Evolutionary conservation across 2,329 filamentous ascomycete genomes (phyloP).

Genomic region (Diaporthe caulivora): DNA sequence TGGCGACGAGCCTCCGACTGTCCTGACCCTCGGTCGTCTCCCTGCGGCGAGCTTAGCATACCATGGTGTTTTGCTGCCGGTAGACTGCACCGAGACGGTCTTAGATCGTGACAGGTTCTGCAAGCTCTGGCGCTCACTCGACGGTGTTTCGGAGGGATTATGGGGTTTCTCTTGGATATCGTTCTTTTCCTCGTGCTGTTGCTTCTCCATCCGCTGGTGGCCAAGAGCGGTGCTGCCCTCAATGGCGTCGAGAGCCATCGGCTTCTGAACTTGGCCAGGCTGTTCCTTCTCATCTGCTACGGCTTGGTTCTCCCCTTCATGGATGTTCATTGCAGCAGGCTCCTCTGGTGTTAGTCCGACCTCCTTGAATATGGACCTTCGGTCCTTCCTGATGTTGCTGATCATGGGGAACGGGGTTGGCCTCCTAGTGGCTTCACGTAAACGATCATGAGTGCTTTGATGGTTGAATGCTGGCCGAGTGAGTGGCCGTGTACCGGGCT

Average conservation of each 20-base stretch:
- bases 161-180: not conserved
- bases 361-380: constrained; percentile 66
- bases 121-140: not conserved
- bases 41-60: constrained; percentile 56
- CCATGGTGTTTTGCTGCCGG: constrained; percentile 52
- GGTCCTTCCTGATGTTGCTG: constrained; percentile 61
- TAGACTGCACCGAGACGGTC: constrained; percentile 37
- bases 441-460: constrained; percentile 62
- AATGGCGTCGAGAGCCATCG: constrained; percentile 40
- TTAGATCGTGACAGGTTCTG: constrained; percentile 32
- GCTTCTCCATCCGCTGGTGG: constrained; percentile 14
- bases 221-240: constrained; percentile 41
- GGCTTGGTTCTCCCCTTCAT: constrained; percentile 41
- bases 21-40: constrained; percentile 57
- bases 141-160: not conserved
- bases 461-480: constrained; percentile 64
- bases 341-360: constrained; percentile 58
- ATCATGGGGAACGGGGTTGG: constrained; percentile 55
- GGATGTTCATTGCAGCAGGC: constrained; percentile 41
- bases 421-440: constrained; percentile 60
- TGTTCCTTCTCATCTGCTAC: constrained; percentile 49
- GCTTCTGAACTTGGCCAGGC: constrained; percentile 41
- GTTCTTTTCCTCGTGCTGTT: constrained; percentile 26
- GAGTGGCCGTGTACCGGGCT: not conserved
- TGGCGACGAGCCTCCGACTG: constrained; percentile 58